Conservation (phyloP, 495 filamentous ascomycete genomes). For the Massariosphaeria phaeospora region DNA sequence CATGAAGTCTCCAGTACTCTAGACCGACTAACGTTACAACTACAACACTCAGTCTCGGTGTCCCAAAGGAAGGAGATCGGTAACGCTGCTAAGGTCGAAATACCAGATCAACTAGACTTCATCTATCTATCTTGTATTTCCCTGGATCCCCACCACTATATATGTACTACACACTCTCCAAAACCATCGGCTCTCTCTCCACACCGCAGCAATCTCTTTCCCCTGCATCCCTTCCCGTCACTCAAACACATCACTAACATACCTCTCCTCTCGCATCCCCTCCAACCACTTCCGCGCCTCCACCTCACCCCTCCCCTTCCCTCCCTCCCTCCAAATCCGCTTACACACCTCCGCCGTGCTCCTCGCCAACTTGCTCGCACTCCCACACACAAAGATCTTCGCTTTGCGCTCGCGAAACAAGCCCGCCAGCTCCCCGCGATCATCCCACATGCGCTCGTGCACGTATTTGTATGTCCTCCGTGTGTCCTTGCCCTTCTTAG, state of each 20-base stretch:
- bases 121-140: too few relatives aligned
- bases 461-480: conserved; percentile 47
- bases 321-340: conserved; percentile 44
- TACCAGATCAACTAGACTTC: too few relatives aligned
- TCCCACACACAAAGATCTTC: conserved; percentile 63
- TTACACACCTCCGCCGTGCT: conserved; percentile 52
- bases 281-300: conserved; percentile 52
- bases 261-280: conserved; percentile 54
- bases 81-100: too few relatives aligned
- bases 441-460: conserved; percentile 55
- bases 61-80: too few relatives aligned
- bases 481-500: not conserved
- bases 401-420: conserved; percentile 55
- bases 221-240: not conserved
- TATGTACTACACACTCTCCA: too few relatives aligned
- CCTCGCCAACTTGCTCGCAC: conserved; percentile 53
- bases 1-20: too few relatives aligned
- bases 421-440: conserved; percentile 48
- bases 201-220: not conserved
- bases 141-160: too few relatives aligned
- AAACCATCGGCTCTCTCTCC: too few relatives aligned
- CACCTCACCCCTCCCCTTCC: conserved; percentile 31
- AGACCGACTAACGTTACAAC: too few relatives aligned
- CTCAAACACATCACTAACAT: conserved; percentile 66
- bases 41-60: too few relatives aligned